Evolutionary conservation across 2,329 filamentous ascomycete species (phyloP).

Genomic region (Beauveria asiatica): DNA sequence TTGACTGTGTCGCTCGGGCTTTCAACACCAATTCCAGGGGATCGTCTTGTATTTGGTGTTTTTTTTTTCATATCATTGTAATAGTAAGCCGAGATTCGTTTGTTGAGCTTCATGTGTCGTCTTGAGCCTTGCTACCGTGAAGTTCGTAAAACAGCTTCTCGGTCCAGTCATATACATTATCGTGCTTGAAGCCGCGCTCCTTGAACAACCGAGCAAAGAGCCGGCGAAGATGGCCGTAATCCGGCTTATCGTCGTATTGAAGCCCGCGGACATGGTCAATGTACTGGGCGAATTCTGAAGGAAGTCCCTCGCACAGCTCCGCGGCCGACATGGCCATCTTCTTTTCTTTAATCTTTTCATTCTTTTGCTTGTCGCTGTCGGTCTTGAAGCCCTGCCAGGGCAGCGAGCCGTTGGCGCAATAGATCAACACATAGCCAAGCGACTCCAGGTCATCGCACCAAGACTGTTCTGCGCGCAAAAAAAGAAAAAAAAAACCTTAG

Average conservation of each 20-base stretch:
- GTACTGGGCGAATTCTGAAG: neutral
- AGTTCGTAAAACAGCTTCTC: neutral
- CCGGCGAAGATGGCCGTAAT: neutral
- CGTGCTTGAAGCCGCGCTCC: neutral
- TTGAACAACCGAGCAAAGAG: neutral
- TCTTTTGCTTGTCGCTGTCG: neutral
- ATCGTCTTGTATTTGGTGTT: too few species aligned
- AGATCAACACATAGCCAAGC: neutral
- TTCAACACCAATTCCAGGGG: too few species aligned
- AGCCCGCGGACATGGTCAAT: neutral
- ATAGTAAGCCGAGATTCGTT: too few species aligned
- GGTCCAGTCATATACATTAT: neutral
- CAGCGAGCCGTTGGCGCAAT: neutral
- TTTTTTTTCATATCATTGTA: too few species aligned
- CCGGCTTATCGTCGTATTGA: neutral
- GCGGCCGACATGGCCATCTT: neutral
- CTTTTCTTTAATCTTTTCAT: neutral
- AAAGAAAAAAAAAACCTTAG: too few species aligned
- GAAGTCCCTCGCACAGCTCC: neutral
- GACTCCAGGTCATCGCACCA: neutral
- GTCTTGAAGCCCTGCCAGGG: neutral
- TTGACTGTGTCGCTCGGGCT: too few species aligned
- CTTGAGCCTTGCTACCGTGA: neutral
- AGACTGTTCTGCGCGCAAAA: neutral
- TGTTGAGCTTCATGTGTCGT: neutral